Base-by-base conservation (phyloP, 2,329 filamentous ascomycete genomes). In the Beauveria asiatica region DNA sequence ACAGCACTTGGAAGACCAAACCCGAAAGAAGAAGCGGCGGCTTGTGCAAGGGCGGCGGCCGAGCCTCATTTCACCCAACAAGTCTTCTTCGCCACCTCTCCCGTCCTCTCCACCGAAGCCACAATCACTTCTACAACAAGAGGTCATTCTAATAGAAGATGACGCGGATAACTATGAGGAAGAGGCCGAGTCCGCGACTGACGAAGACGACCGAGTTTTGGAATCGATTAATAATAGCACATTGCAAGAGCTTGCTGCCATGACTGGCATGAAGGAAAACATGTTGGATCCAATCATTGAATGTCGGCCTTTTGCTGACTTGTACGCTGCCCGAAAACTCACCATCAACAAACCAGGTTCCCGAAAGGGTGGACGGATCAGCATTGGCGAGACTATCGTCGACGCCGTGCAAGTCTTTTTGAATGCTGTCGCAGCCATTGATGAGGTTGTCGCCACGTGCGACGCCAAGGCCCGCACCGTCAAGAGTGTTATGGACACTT, bases 221-320 rank as follows among this genome's bases (percentile, higher is more conserved):
- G 81, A 85, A 8, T 95, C 92, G 68, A 86, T 99, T 72, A 97
- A 97, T 69, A 84, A 80, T 0, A 94, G 90, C 70, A 84, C 85
- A 5, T 76, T 84, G 10, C 82, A 87, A 41, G 90, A 93, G 61
- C 82, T 99, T 46, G 84, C 88, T 1, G 92, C 96, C 65, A 86
- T 97, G 62, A 90, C 90, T 0, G 86, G 86, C 37, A 85, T 89
- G 62, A 86, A 88, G 41, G 82, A 88, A 65, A 83, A 86, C 6
- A 80, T 86, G 51, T 86, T 92, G 1, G 80, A 86, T 48, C 74
- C 84, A 16, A 81, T 97, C 59, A 76, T 96, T 11, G 82, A 83
- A 1, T 81, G 89, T 63, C 85, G 90, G 10, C 93, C 93, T 0
- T 97, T 96, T 70, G 71, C 70, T 4, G 80, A 75, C 49, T 74